These are phyloP conservation scores for Nakazawaea populi DNA, from an alignment of 805 yeast species.

Conservation along the genomic window DNA sequence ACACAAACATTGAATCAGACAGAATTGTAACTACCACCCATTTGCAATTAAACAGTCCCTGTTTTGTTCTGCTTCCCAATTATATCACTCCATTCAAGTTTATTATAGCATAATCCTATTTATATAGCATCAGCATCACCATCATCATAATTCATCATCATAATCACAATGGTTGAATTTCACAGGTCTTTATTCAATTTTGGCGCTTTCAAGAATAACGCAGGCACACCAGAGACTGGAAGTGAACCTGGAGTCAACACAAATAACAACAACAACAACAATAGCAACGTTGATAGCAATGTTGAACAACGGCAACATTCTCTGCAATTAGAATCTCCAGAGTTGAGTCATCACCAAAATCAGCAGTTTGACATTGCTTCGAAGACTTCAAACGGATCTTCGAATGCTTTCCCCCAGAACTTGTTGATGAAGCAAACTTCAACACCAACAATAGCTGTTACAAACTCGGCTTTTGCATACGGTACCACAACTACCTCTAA, in stretches of 20 bases:
- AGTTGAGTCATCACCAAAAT: background rate
- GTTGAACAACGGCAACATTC: conserved; percentile 11
- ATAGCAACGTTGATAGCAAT: conserved; percentile 11
- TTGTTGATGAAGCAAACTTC: conserved; percentile 37
- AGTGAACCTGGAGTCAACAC: background rate
- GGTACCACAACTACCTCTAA: conserved; percentile 53
- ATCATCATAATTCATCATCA: background rate
- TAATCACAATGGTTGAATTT: conserved; percentile 29
- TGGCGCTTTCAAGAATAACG: conserved; percentile 17
- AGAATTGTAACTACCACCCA: too few relatives aligned
- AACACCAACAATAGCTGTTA: conserved; percentile 66
- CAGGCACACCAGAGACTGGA: conserved; percentile 13
- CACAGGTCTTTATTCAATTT: conserved; percentile 33
- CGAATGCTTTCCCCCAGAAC: conserved; percentile 21
- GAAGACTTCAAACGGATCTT: background rate
- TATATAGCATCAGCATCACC: background rate
- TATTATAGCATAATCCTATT: background rate
- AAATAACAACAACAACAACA: conserved; percentile 9
- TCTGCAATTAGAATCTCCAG: conserved; percentile 2
- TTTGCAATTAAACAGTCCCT: too few relatives aligned
- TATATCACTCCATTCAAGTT: background rate
- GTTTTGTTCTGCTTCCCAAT: too few relatives aligned
- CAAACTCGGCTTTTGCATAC: conserved; percentile 56
- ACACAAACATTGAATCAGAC: too few relatives aligned
- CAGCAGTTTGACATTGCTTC: background rate